Percentiles rank a stretch among this genome's conserved stretches.
phyloP scores from a whole-genome alignment of 176 grass and related monocot species.

The Ensete ventricosum region DNA sequence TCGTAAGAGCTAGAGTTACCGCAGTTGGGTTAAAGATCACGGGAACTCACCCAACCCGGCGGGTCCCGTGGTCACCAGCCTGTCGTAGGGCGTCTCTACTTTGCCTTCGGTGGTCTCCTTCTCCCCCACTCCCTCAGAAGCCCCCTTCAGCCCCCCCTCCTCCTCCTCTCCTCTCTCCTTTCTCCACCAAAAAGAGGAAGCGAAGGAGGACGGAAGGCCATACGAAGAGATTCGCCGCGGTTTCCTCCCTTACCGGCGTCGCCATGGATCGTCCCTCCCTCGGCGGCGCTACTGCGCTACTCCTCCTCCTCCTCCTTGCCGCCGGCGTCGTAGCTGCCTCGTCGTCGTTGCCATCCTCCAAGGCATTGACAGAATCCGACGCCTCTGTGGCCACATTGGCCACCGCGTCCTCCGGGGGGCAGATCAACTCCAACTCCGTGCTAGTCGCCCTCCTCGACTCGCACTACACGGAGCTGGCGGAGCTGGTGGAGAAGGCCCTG shows the following conservation, averaged over 20 bases:
- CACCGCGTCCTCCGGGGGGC: background rate
- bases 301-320: background rate
- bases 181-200: background rate
- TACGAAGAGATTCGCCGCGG: background rate
- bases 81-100: background rate
- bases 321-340: background rate
- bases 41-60: background rate
- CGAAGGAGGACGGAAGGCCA: background rate
- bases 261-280: conserved; percentile 1
- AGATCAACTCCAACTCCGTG: conserved; percentile 72
- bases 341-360: background rate
- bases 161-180: background rate
- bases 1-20: background rate
- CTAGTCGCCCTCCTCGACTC: conserved; percentile 69
- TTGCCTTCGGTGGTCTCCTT: conserved; percentile 23
- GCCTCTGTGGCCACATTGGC: background rate
- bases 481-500: conserved; percentile 81
- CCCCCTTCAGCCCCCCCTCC: background rate
- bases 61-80: background rate
- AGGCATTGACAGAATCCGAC: conserved; percentile 16
- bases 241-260: background rate
- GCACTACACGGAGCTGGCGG: conserved; percentile 60
- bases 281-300: background rate
- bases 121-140: conserved; percentile 6
- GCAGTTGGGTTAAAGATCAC: background rate